phyloP scores from a whole-genome alignment of 1,284 basidiomycete species.

The Tilletia caries region DNA sequence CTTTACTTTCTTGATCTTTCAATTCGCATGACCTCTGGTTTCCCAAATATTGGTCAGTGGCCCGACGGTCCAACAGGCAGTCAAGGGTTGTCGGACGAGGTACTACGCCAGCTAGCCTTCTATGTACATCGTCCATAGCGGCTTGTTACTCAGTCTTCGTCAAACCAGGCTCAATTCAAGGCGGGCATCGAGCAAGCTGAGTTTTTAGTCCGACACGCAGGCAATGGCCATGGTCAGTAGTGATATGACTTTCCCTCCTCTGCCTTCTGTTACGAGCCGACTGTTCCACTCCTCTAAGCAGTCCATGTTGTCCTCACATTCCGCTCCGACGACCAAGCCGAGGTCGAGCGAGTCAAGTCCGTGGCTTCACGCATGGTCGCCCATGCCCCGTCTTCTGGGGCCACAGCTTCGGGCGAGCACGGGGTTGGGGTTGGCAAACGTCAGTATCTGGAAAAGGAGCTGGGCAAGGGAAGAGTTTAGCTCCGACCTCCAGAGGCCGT shows the following conservation, averaged over 20 bases:
- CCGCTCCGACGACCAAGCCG: conserved; percentile 24
- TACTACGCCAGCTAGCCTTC: no score
- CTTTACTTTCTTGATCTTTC: no score
- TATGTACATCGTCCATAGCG: no score
- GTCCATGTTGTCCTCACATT: conserved; percentile 31
- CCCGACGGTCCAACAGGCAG: no score
- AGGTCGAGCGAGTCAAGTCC: conserved; percentile 51
- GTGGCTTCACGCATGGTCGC: conserved; percentile 58
- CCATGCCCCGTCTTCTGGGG: conserved; percentile 57
- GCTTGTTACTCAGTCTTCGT: no score
- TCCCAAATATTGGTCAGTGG: no score
- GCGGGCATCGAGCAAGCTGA: conserved; percentile 5
- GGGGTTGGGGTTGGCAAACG: conserved; percentile 42
- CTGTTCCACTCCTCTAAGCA: neutral
- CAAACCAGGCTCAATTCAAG: no score
- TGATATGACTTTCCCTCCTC: neutral
- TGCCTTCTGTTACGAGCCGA: neutral
- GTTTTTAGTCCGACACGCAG: conserved; percentile 70
- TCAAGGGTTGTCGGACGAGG: no score
- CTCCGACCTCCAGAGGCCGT: conserved; percentile 31
- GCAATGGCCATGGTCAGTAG: conserved; percentile 65
- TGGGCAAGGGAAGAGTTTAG: conserved; percentile 38
- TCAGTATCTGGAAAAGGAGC: conserved; percentile 35
- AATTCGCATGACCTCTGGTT: no score
- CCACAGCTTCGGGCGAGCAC: conserved; percentile 57